A percentile compares a stretch with the other conserved stretches of the same genome.
phyloP scores from a whole-genome alignment of 2,329 filamentous ascomycete species.

The Exophiala xenobiotica region DNA sequence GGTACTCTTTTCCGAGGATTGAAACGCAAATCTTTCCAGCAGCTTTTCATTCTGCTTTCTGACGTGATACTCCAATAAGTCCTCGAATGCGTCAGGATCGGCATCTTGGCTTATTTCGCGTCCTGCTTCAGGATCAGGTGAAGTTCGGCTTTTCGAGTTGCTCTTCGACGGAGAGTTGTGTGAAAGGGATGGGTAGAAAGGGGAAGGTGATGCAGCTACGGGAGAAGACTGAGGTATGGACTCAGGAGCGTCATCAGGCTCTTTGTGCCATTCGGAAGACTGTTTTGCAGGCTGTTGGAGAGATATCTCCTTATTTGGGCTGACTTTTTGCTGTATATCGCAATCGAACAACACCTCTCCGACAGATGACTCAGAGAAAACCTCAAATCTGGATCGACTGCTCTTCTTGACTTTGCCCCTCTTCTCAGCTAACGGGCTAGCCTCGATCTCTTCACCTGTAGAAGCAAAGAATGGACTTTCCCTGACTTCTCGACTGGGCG shows the following conservation, averaged over 20 bases:
- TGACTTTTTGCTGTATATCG: constrained; percentile 33
- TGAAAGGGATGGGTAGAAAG: not conserved
- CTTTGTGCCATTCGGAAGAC: not conserved
- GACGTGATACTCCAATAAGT: constrained; percentile 40
- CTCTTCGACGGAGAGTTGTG: too few relatives aligned
- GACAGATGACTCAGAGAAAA: constrained; percentile 55
- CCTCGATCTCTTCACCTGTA: constrained; percentile 29
- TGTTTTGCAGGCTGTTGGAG: not conserved
- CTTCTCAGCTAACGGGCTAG: constrained; percentile 43
- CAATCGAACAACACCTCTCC: constrained; percentile 50
- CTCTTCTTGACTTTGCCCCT: constrained; percentile 40
- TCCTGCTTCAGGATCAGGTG: too few relatives aligned
- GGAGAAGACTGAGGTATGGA: constrained; percentile 30
- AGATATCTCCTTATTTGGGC: constrained; percentile 20
- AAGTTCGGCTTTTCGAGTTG: not conserved
- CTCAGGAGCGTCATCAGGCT: constrained; percentile 17
- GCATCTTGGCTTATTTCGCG: constrained; percentile 17
- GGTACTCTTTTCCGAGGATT: constrained; percentile 9
- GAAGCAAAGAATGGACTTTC: constrained; percentile 52
- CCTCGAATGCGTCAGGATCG: constrained; percentile 33
- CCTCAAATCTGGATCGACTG: constrained; percentile 46
- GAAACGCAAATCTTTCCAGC: constrained; percentile 39
- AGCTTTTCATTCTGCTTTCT: constrained; percentile 38
- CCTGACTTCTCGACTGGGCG: constrained; percentile 35
- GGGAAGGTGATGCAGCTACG: not conserved